These are phyloP conservation scores for Tanacetum coccineum DNA, from an alignment of 129 eudicot species.

Conservation along the genomic window DNA sequence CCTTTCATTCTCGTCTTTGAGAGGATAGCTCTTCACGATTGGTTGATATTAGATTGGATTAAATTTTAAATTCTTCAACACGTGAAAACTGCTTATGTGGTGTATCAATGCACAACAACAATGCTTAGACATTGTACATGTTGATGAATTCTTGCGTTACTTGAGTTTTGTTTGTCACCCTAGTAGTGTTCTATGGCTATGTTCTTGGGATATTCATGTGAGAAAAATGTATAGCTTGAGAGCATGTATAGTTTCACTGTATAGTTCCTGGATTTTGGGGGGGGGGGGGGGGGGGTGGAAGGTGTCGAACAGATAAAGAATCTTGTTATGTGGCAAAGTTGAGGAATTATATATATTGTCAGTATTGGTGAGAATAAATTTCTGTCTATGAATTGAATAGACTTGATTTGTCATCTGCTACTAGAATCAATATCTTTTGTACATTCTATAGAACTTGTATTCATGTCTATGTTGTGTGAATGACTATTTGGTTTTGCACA, in stretches of 20 bases:
- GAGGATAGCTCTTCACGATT: too few species aligned
- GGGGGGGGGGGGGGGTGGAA: too few species aligned
- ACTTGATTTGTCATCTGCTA: too few species aligned
- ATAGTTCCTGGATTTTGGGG: background rate
- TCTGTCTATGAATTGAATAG: too few species aligned
- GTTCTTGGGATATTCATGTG: background rate
- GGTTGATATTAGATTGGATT: too few species aligned
- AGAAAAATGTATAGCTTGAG: background rate
- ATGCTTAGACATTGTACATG: too few species aligned
- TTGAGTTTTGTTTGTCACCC: background rate
- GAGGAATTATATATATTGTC: background rate
- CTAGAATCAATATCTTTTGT: background rate
- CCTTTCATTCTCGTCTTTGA: too few species aligned
- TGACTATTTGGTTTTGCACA: too few species aligned
- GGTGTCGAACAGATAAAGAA: background rate
- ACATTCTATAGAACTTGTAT: conserved; percentile 14
- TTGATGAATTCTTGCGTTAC: too few species aligned
- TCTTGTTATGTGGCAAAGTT: background rate
- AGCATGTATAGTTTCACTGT: background rate
- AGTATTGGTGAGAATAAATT: background rate
- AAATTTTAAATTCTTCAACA: too few species aligned
- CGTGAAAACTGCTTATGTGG: too few species aligned
- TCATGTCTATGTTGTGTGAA: conserved; percentile 12
- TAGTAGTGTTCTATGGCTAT: background rate
- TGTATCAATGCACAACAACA: too few species aligned